Conservation (phyloP, 139 green algal species). For the Chloropicon primus region DNA sequence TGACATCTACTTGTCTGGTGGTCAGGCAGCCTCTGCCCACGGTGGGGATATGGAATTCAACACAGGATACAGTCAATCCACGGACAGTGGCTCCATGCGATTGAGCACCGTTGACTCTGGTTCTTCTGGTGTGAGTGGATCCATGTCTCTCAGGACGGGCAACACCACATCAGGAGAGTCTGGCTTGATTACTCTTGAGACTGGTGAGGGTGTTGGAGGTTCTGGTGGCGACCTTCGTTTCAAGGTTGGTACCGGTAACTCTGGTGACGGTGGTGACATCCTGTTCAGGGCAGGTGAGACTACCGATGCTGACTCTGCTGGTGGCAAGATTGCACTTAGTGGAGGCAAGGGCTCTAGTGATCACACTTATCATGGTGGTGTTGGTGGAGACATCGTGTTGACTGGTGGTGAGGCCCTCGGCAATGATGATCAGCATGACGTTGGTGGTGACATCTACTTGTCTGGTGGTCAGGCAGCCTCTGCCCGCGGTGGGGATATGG, state of each 20-base stretch:
- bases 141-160: background rate
- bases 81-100: background rate
- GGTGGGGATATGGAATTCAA: too few relatives aligned
- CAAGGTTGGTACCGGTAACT: background rate
- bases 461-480: background rate
- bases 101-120: background rate
- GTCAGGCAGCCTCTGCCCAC: too few relatives aligned
- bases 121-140: background rate
- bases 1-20: too few relatives aligned
- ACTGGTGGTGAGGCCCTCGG: background rate
- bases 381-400: background rate
- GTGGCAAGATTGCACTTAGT: background rate
- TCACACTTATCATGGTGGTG: background rate
- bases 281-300: background rate
- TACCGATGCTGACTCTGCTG: background rate
- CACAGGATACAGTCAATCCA: background rate
- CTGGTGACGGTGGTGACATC: background rate
- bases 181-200: background rate
- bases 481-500: background rate
- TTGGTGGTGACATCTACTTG: background rate
- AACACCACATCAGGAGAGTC: background rate
- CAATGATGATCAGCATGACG: background rate
- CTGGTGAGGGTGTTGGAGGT: background rate
- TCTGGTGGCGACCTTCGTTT: background rate
- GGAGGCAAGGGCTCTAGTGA: background rate